Conservation (phyloP, 768 basidiomycete species). For the Naganishia friedmannii region DNA sequence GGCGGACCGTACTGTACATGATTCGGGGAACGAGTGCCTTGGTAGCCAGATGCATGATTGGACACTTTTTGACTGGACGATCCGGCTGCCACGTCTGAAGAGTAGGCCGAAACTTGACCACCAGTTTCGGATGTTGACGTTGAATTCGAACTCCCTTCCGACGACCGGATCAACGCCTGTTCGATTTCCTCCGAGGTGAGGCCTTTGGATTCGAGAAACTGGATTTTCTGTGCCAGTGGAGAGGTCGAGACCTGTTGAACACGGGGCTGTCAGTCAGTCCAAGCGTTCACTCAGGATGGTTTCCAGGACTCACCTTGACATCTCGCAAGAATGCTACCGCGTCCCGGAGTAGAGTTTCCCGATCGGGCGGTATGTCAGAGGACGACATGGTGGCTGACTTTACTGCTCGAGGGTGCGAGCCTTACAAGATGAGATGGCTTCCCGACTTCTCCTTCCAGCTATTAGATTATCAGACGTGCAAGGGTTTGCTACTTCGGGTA, state of each 20-base stretch:
- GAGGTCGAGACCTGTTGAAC: constrained; percentile 67
- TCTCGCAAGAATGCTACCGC: constrained; percentile 83
- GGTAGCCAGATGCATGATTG: neutral
- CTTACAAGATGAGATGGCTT: too few relatives aligned
- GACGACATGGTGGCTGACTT: constrained; percentile 11
- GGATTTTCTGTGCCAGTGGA: constrained; percentile 75
- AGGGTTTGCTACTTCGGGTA: too few relatives aligned
- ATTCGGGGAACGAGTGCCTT: constrained; percentile 1
- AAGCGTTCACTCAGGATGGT: too few relatives aligned
- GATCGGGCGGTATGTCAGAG: constrained; percentile 6
- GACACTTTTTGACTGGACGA: neutral
- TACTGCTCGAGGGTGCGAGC: neutral
- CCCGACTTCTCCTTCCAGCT: too few relatives aligned
- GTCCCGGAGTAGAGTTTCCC: constrained; percentile 62
- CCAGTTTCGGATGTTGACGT: constrained; percentile 51
- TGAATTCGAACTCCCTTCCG: constrained; percentile 10
- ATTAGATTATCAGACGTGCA: too few relatives aligned
- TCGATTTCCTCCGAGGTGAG: constrained; percentile 80
- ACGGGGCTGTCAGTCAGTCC: neutral
- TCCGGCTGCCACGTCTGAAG: constrained; percentile 25
- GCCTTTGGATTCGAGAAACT: constrained; percentile 95
- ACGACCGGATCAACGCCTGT: constrained; percentile 59
- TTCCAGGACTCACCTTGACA: constrained; percentile 61
- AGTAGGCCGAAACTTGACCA: constrained; percentile 31
- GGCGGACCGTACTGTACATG: constrained; percentile 21